These are phyloP conservation scores for Laburnicola sp. DNA, from an alignment of 2,329 filamentous ascomycete genomes.

Conservation along the genomic window DNA sequence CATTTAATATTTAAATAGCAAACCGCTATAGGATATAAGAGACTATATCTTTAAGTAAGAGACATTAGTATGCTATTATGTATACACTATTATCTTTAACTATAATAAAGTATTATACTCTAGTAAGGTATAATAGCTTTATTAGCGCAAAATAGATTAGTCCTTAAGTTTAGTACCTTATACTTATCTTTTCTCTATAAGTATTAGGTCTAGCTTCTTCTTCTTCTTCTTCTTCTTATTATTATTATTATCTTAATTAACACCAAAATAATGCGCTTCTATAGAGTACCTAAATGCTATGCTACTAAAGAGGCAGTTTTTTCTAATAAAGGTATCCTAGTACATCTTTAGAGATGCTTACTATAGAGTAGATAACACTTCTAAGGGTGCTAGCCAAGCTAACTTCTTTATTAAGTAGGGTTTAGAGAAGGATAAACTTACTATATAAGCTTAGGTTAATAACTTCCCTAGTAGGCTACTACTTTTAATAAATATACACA, in stretches of 20 bases:
- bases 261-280: not conserved
- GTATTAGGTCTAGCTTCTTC: not conserved
- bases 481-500: conserved; percentile 18
- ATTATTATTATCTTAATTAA: not conserved
- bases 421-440: conserved; percentile 16
- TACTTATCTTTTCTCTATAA: not conserved
- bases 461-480: conserved; percentile 14
- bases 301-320: not conserved
- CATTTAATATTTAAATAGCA: not conserved
- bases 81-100: conserved; percentile 12
- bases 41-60: conserved; percentile 15
- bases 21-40: conserved; percentile 3
- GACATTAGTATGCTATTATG: conserved; percentile 16
- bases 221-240: not conserved
- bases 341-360: conserved; percentile 25
- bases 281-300: conserved; percentile 3
- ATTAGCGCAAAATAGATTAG: conserved; percentile 11
- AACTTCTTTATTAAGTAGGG: conserved; percentile 19
- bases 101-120: conserved; percentile 15
- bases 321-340: not conserved
- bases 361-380: conserved; percentile 24
- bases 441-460: conserved; percentile 17
- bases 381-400: conserved; percentile 23
- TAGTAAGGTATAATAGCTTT: conserved; percentile 16
- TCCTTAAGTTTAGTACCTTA: not conserved